A percentile compares a stretch with the other conserved stretches of the same genome.
Conservation (phyloP, 495 filamentous ascomycete genomes). For the Podospora fimiseda region DNA sequence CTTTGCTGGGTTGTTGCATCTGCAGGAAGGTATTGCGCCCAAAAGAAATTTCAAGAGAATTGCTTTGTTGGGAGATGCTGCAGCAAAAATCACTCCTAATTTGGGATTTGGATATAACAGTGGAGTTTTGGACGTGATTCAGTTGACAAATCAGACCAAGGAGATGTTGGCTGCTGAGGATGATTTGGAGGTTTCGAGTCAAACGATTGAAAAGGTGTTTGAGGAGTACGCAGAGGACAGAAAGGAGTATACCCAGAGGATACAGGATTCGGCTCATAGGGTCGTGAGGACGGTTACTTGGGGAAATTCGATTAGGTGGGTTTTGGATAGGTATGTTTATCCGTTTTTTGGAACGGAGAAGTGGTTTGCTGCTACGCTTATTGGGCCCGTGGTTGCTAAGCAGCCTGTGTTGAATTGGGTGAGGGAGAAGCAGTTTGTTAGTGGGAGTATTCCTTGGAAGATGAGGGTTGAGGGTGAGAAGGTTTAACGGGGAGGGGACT, state of each 20-base stretch:
- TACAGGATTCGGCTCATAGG: background rate
- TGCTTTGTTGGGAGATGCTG: conserved; percentile 35
- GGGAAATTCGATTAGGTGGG: background rate
- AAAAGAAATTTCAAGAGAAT: conserved; percentile 31
- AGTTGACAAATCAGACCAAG: background rate
- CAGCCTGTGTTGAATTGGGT: conserved; percentile 2
- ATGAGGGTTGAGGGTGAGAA: background rate
- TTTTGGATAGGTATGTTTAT: background rate
- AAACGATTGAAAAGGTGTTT: background rate
- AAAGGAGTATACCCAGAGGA: background rate
- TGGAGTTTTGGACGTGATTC: background rate
- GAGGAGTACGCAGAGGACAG: background rate
- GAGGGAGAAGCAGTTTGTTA: background rate
- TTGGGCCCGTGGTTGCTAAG: conserved; percentile 1
- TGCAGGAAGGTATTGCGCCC: conserved; percentile 35
- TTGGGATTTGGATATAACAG: conserved; percentile 35
- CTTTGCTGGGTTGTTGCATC: conserved; percentile 16
- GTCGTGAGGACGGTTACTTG: background rate
- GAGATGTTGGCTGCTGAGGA: background rate
- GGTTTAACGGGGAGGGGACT: too few relatives aligned
- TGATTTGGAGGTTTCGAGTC: background rate
- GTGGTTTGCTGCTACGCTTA: background rate
- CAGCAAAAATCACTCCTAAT: conserved; percentile 36
- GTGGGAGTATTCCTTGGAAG: background rate
- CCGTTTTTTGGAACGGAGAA: background rate